Conservation (phyloP, 2,329 filamentous ascomycete species). For the Knufia fluminis region DNA sequence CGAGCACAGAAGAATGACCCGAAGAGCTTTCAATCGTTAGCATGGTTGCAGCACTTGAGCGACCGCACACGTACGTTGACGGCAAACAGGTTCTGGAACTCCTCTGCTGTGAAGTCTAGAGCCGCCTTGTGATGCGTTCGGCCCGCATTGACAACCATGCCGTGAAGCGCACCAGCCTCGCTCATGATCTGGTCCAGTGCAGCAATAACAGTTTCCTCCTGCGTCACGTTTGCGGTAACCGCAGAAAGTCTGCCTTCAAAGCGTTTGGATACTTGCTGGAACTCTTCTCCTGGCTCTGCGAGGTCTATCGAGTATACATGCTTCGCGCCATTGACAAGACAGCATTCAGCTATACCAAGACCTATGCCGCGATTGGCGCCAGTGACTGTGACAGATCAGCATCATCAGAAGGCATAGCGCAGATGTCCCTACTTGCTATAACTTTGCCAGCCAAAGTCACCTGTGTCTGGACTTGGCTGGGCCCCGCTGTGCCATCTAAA, state of each 20-base stretch:
- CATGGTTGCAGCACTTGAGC: slow-evolving; percentile 2
- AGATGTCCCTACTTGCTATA: slow-evolving; percentile 27
- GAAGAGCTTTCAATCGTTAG: slow-evolving; percentile 28
- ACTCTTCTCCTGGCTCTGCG: slow-evolving; percentile 35
- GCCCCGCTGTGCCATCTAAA: too few relatives aligned
- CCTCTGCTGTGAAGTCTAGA: slow-evolving; percentile 41
- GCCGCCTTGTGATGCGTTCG: slow-evolving; percentile 45
- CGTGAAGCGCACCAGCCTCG: slow-evolving; percentile 38
- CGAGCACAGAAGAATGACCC: slow-evolving; percentile 38
- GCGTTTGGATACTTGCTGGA: slow-evolving; percentile 30
- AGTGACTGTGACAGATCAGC: slow-evolving; percentile 23
- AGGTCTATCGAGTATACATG: slow-evolving; percentile 42
- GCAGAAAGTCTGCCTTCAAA: slow-evolving; percentile 35
- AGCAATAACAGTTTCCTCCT: slow-evolving; percentile 36
- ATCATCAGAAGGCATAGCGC: slow-evolving; percentile 2
- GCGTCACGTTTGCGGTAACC: slow-evolving; percentile 39
- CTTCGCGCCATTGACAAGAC: slow-evolving; percentile 37
- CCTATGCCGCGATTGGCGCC: slow-evolving; percentile 35
- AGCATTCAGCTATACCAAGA: slow-evolving; percentile 40
- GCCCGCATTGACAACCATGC: slow-evolving; percentile 45
- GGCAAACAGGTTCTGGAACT: slow-evolving; percentile 37
- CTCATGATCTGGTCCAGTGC: slow-evolving; percentile 39
- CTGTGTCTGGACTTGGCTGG: slow-evolving; percentile 23
- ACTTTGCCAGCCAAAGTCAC: slow-evolving; percentile 26
- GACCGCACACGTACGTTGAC: slow-evolving; percentile 28